Conservation (phyloP, 177 flowering plant species). For the Telopea speciosissima region DNA sequence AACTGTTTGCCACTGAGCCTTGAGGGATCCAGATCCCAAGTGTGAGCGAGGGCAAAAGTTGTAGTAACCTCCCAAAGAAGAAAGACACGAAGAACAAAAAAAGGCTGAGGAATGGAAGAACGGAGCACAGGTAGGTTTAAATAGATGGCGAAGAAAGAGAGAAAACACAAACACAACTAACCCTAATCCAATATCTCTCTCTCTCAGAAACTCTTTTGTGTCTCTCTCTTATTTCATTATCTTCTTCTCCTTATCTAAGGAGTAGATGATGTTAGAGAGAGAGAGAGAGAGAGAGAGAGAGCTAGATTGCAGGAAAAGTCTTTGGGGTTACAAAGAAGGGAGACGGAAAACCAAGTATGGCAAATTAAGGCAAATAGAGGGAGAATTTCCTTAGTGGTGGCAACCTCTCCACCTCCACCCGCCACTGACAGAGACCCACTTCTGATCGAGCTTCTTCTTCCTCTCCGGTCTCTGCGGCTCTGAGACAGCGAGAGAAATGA, state of each 20-base stretch:
- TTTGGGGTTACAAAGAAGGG: conserved; percentile 23
- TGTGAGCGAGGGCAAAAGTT: not conserved
- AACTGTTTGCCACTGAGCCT: conserved; percentile 3
- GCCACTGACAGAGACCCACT: conserved; percentile 44
- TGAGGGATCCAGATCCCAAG: conserved; percentile 52
- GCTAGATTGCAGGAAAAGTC: conserved; percentile 65
- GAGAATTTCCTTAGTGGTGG: conserved; percentile 16
- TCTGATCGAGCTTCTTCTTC: not conserved
- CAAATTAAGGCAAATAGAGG: not conserved
- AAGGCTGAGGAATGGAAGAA: conserved; percentile 23
- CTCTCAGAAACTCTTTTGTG: conserved; percentile 2
- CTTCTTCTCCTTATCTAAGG: conserved; percentile 10
- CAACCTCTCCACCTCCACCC: conserved; percentile 36
- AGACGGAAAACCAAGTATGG: conserved; percentile 17
- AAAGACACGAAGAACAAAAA: not conserved
- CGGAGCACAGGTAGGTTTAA: conserved; percentile 17
- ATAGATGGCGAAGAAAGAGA: conserved; percentile 10
- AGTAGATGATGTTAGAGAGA: too few species aligned
- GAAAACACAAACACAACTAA: conserved; percentile 18
- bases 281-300: conserved; percentile 8
- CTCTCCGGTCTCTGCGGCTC: not conserved
- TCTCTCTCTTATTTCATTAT: conserved; percentile 14
- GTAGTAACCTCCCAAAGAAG: not conserved
- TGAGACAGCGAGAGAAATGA: conserved; percentile 6
- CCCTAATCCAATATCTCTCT: conserved; percentile 23